Conservation (phyloP, 169 alveolate species). For the Cytauxzoon felis region DNA sequence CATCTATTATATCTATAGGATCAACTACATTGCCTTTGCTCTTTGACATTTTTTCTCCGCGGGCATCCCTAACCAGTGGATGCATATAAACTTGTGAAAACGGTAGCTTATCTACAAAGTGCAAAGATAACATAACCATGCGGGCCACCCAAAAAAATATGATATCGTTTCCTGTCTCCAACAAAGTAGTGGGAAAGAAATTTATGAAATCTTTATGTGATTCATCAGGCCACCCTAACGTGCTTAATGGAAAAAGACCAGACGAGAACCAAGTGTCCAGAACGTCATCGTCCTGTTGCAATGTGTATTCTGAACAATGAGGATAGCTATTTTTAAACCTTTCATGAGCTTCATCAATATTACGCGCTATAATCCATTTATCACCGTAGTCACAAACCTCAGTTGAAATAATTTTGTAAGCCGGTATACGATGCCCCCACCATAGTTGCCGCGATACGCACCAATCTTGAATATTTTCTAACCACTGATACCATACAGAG, state of each 20-base stretch:
- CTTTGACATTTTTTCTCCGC: conserved; percentile 98
- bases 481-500: conserved; percentile 95
- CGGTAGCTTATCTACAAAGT: conserved; percentile 93
- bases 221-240: conserved; percentile 97
- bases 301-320: conserved; percentile 29
- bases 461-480: conserved; percentile 98
- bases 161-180: conserved; percentile 99
- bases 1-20: conserved; percentile 96
- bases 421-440: conserved; percentile 99
- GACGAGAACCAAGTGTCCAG: conserved; percentile 99
- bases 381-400: conserved; percentile 18
- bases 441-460: conserved; percentile 98
- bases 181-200: conserved; percentile 93
- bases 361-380: conserved; percentile 49
- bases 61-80: conserved; percentile 97
- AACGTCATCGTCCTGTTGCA: conserved; percentile 97
- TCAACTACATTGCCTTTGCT: conserved; percentile 98
- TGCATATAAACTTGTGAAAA: conserved; percentile 95
- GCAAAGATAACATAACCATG: conserved; percentile 96
- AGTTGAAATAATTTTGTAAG: conserved; percentile 81
- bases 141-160: conserved; percentile 99
- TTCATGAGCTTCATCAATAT: conserved; percentile 45
- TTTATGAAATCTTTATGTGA: conserved; percentile 85
- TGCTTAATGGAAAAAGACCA: conserved; percentile 96
- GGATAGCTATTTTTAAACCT: conserved; percentile 31